Percentiles rank a stretch among this genome's conserved stretches.
These are phyloP conservation scores for Mallotus nudiflorus DNA, from an alignment of 345 rosid genomes.

Conservation along the genomic window DNA sequence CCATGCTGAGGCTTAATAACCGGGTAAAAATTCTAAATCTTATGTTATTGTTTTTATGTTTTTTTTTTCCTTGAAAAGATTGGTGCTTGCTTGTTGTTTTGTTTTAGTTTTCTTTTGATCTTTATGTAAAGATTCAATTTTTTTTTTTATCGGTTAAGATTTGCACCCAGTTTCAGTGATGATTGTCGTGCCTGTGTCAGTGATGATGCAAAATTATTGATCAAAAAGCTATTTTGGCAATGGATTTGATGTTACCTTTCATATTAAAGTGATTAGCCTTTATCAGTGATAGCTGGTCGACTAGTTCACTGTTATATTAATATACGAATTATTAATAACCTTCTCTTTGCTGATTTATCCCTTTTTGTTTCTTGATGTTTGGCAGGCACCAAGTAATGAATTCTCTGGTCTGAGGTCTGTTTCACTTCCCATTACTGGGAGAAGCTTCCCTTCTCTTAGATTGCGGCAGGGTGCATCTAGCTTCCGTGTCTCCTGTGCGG, in stretches of 20 bases:
- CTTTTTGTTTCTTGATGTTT: not conserved
- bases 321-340: no score
- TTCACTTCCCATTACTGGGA: constrained; percentile 32
- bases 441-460: constrained; percentile 42
- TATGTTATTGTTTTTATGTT: not conserved
- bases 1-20: constrained; percentile 22
- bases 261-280: no score
- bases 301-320: no score
- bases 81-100: not conserved
- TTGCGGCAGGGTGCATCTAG: constrained; percentile 27
- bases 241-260: no score
- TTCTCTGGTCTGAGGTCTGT: constrained; percentile 35
- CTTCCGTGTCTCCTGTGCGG: constrained; percentile 45
- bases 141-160: not conserved
- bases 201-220: no score
- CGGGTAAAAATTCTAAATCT: constrained; percentile 14
- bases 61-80: no score
- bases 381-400: constrained; percentile 37
- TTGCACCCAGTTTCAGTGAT: not conserved
- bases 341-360: not conserved
- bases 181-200: no score
- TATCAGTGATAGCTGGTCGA: no score
- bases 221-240: no score
- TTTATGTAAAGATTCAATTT: not conserved
- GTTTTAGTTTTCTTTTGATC: not conserved